Base-by-base conservation (phyloP, 2,329 filamentous ascomycete species). In the Diaporthe australafricana region DNA sequence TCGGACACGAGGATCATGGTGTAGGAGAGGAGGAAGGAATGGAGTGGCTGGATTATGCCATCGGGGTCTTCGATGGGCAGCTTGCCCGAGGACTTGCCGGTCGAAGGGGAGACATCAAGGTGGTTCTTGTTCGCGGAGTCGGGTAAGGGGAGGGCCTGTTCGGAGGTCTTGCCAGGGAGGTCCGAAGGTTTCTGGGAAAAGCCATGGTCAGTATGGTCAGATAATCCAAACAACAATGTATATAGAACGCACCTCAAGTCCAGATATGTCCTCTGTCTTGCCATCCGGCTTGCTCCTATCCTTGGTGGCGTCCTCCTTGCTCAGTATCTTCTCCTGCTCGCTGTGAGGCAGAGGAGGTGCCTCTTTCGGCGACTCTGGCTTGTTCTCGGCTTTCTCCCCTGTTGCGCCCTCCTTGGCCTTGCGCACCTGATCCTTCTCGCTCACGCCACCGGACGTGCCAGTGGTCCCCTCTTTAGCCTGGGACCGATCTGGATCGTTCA, bases 1-100 rank as follows among this genome's bases (percentile, higher is more conserved):
- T 99, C 96, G 57, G 96, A 98, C 77, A 98, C 93, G 74, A 98
- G 86, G 78, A 99, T 99, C 96, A 98, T 99, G 71, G 95, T 96
- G 73, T 98, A 91, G 20, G 96, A 97, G 40, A 98, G 91, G 16
- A 97, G 79, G 78, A 96, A 97, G 5, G 96, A 98, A 81, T 99
- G 96, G 78, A 92, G 86, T 22, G 94, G 94, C 74, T 91, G 92
- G 72, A 95, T 94, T 50, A 95, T 85, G 72, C 91, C 90, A 35
- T 86, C 84, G 12, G 79, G 79, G 12, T 87, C 88, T 8, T 87
- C 85, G 20, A 50, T 40, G 22, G 45, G 45, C 5, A 84, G 83
- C 6, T 80, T 80, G 60, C 65, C 75, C 71, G 77, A 79, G 60
- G 76, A 75, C 65, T 78, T 79, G 57, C 78, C 73, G 3, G 74